Base-by-base conservation (phyloP, 345 rosid genomes). In the Pistacia atlantica region DNA sequence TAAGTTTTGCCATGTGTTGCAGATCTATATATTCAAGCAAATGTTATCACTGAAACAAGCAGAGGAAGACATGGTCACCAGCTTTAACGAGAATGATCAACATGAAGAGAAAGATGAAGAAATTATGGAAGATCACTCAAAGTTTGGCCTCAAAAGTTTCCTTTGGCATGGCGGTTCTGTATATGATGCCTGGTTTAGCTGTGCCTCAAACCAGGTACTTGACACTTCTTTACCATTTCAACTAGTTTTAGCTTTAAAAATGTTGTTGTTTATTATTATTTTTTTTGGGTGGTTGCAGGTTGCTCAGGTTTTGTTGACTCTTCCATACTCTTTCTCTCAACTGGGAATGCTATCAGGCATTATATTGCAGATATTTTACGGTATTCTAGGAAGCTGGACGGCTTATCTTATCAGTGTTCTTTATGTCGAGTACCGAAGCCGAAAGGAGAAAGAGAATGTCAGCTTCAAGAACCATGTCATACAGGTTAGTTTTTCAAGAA, bases 151-250 rank as follows among this genome's bases (percentile, higher is more conserved):
- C 67, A 93, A 87, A 72, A 88, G 81, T 80, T 1, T 91, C 73
- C 86, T 93, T 42, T 93, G 97, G 96, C 88, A 93, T 78, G 97
- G 96, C 52, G 97, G 97, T 11, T 93, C 95, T 75, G 95, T 84
- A 1, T 92, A 88, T 82, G 97, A 93, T 87, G 97, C 95, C 55
- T 92, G 97, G 97, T 92, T 92, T 77, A 92, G 97, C 71, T 92
- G 95, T 79, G 90, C 97, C 46, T 93, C 92, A 11, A 91, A 93
- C 82, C 95, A 93, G 90, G 94, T 88, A 76, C 42, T 1, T 42
- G 9, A 22, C n/a, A 46, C 7, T 25, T 18, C 18, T 60, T 74
- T 55, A 17, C 31, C 12, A 10, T 35, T 49, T 55, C 48, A 7
- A 46, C 22, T 14, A 48, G 8, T 42, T 57, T 42, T 42, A 6